phyloP scores from a whole-genome alignment of 1,284 basidiomycete species.

The Mycena sp. region DNA sequence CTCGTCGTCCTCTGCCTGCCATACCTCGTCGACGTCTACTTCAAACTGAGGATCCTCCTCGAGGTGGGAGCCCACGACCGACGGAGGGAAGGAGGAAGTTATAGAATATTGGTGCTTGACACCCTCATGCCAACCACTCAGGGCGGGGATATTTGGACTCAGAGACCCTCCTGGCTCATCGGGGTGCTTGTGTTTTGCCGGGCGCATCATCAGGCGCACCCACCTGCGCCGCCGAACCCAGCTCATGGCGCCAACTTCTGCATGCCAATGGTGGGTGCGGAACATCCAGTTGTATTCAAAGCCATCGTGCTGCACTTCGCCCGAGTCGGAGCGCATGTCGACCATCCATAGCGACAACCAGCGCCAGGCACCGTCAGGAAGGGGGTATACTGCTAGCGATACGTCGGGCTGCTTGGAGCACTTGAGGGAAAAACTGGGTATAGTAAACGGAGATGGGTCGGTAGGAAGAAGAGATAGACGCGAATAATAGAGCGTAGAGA shows the following conservation, averaged over 20 bases:
- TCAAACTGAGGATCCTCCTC: slow-evolving; percentile 10
- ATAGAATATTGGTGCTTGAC: slow-evolving; percentile 12
- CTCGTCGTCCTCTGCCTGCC: slow-evolving; percentile 54
- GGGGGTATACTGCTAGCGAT: slow-evolving; percentile 71
- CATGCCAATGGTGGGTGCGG: slow-evolving; percentile 68
- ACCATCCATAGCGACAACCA: slow-evolving; percentile 89
- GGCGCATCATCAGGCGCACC: slow-evolving; percentile 83
- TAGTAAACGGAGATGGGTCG: slow-evolving; percentile 81
- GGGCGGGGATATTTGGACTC: slow-evolving; percentile 18
- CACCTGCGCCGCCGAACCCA: slow-evolving; percentile 81
- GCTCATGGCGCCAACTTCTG: slow-evolving; percentile 65
- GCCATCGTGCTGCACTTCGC: slow-evolving; percentile 81
- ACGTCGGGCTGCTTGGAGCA: slow-evolving; percentile 60
- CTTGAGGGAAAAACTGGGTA: slow-evolving; percentile 54
- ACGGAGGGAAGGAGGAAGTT: slow-evolving; percentile 34
- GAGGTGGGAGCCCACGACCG: slow-evolving; percentile 35
- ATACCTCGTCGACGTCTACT: slow-evolving; percentile 40
- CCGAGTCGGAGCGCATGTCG: slow-evolving; percentile 80
- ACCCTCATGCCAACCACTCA: slow-evolving; percentile 10
- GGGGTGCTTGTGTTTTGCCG: slow-evolving; percentile 43
- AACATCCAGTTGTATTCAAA: slow-evolving; percentile 87
- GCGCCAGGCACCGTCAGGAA: slow-evolving; percentile 82
- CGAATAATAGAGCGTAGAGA: slow-evolving; percentile 79
- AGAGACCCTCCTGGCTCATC: slow-evolving; percentile 5
- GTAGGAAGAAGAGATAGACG: slow-evolving; percentile 71